Base-by-base conservation (phyloP, 805 yeast species). In the Monosporozyma solicola region DNA sequence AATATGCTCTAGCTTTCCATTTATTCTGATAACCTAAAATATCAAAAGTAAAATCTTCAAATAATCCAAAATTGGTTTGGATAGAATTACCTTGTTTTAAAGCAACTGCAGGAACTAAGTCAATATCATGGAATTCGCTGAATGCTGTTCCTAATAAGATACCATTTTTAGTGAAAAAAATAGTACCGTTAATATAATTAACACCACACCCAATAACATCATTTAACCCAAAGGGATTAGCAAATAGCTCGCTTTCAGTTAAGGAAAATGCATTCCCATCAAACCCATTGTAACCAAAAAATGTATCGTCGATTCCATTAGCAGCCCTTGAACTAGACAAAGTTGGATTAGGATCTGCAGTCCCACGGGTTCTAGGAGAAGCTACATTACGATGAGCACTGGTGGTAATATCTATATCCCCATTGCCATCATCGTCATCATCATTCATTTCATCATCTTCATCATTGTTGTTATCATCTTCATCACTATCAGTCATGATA, bases 141-240 rank as follows among this genome's bases (percentile, higher is more conserved):
- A 81, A 82, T 2, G 84, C 84, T 41, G 74, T 71, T 0, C 84
- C 85, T 46, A 81, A 63, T 41, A 67, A 71, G 3, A 86, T 75
- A 1, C 97, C 97, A 68, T 91, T 90, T 64, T 86, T 84, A 0
- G 97, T 90, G 57, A 80, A 80, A 60, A 90, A 91, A 2, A 88
- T 75, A 0, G 82, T 70, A 44, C 80, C 76, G 43, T 78, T 79
- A 15, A 77, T 72, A 59, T 80, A 85, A 70, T 90, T 85, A 25
- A 89, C 76, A 4, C 97, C 97, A 67, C 91, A 85, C 0, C 97
- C 97, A 56, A 91, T 76, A 2, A 79, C 73, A 66, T 89, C 96
- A 24, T 77, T 77, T 37, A 70, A 63, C 0, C 82, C 79, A 64
- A 78, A 83, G 32, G 66, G 61, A 31, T 56, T 59, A 8, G 46